Conservation (phyloP, 2,329 filamentous ascomycete species). For the Aspergillus eucalypticola region DNA sequence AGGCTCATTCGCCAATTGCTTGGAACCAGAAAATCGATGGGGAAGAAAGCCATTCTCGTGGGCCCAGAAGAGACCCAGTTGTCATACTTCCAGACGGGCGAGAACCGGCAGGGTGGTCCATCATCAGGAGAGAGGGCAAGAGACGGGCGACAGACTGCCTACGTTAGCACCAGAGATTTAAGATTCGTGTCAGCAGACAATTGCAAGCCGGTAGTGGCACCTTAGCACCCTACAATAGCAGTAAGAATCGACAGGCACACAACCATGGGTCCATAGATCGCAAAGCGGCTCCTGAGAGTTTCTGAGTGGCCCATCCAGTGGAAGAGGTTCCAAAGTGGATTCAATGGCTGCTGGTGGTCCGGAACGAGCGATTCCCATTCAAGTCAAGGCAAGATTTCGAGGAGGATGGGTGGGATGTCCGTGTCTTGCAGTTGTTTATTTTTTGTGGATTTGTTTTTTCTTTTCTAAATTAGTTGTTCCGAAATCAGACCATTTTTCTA, state of each 20-base stretch:
- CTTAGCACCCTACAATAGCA: conserved; percentile 9
- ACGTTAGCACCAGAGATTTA: conserved; percentile 6
- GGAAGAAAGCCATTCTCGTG: neutral
- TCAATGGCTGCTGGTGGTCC: conserved; percentile 1
- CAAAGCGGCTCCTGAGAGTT: conserved; percentile 1
- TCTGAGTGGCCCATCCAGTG: conserved; percentile 3
- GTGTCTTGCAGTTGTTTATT: neutral
- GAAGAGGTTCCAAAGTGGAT: conserved; percentile 1
- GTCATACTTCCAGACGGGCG: neutral
- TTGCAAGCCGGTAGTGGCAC: conserved; percentile 5
- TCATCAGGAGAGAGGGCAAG: neutral
- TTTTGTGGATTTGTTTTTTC: neutral
- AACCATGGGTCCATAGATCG: conserved; percentile 17
- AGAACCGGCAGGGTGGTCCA: neutral
- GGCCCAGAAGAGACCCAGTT: neutral
- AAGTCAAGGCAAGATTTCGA: neutral
- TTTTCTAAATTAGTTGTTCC: neutral
- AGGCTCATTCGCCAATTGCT: neutral
- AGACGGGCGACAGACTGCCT: neutral
- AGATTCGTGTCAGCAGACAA: conserved; percentile 11
- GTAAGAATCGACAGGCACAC: conserved; percentile 22
- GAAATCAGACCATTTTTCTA: neutral
- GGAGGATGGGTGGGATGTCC: neutral
- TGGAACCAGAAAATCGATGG: neutral
- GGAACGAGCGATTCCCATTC: conserved; percentile 3